Evolutionary conservation across 2,329 filamentous ascomycete genomes (phyloP).

Genomic region (Colletotrichum liriopes): DNA sequence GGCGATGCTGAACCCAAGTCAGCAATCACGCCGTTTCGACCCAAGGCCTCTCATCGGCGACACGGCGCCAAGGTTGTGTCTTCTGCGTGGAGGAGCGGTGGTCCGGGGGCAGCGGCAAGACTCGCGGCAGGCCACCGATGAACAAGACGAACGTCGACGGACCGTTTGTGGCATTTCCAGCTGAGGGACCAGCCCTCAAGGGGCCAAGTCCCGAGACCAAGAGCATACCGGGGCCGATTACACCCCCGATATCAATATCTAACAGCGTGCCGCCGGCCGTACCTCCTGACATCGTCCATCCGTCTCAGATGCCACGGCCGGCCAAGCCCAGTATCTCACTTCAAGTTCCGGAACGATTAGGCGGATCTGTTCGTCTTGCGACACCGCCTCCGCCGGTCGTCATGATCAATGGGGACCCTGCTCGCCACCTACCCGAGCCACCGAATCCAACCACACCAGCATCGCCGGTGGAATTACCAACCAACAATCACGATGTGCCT

Average conservation of each 20-base stretch:
- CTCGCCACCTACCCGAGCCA: constrained; percentile 42
- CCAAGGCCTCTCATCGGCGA: constrained; percentile 68
- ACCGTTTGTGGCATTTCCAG: constrained; percentile 78
- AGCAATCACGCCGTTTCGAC: constrained; percentile 78
- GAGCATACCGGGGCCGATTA: constrained; percentile 49
- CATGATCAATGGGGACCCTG: constrained; percentile 64
- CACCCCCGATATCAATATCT: constrained; percentile 24
- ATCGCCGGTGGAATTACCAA: background rate
- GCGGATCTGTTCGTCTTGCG: constrained; percentile 74
- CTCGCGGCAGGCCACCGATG: constrained; percentile 84
- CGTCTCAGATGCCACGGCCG: constrained; percentile 46
- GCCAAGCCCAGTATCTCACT: constrained; percentile 58
- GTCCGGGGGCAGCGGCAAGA: constrained; percentile 74
- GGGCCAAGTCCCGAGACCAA: constrained; percentile 54
- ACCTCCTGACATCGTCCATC: constrained; percentile 1
- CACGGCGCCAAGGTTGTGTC: constrained; percentile 90
- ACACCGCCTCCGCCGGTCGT: constrained; percentile 70
- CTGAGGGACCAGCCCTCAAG: constrained; percentile 68
- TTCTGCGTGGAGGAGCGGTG: constrained; percentile 86
- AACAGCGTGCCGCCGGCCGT: constrained; percentile 23
- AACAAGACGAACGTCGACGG: constrained; percentile 73
- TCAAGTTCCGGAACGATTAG: constrained; percentile 65
- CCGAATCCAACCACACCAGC: background rate
- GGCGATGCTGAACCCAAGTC: constrained; percentile 79
- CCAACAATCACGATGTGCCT: background rate